A percentile compares a stretch with the other conserved stretches of the same genome.
Evolutionary conservation across 2,329 filamentous ascomycete genomes (phyloP).

Genomic region (Apiospora aurea): DNA sequence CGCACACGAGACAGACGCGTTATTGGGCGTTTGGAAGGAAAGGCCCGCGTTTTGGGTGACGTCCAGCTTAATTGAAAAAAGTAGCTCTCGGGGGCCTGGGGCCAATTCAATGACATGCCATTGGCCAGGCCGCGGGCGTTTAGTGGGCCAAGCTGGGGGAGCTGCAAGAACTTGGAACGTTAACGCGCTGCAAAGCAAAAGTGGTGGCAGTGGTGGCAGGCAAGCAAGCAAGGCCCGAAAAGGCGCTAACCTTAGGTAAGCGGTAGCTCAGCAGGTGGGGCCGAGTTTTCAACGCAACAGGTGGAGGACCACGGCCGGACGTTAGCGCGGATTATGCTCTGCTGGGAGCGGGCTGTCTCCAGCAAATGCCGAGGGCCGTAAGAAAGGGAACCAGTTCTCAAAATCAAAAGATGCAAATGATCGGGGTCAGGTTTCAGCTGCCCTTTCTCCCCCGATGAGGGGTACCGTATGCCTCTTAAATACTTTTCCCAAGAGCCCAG

Average conservation of each 20-base stretch:
- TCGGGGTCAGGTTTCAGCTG: neutral
- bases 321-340: neutral
- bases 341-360: neutral
- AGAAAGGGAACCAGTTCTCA: neutral
- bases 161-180: neutral
- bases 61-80: conserved; percentile 20
- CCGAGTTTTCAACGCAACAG: neutral
- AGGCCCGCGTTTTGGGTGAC: conserved; percentile 18
- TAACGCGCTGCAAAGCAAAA: neutral
- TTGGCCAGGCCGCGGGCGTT: neutral
- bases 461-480: neutral
- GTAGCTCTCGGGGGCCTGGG: neutral
- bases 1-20: conserved; percentile 21
- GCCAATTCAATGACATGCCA: conserved; percentile 16
- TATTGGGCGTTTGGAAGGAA: neutral
- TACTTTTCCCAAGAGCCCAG: neutral
- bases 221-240: conserved; percentile 1
- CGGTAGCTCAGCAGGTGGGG: neutral
- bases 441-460: conserved; percentile 1
- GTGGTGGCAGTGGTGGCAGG: neutral
- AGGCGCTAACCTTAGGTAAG: neutral
- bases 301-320: neutral
- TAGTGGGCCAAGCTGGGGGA: neutral
- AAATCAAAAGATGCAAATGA: neutral
- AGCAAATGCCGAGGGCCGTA: neutral